These are phyloP conservation scores for Ophiostoma piceae DNA, from an alignment of 2,329 filamentous ascomycete genomes.

Conservation along the genomic window DNA sequence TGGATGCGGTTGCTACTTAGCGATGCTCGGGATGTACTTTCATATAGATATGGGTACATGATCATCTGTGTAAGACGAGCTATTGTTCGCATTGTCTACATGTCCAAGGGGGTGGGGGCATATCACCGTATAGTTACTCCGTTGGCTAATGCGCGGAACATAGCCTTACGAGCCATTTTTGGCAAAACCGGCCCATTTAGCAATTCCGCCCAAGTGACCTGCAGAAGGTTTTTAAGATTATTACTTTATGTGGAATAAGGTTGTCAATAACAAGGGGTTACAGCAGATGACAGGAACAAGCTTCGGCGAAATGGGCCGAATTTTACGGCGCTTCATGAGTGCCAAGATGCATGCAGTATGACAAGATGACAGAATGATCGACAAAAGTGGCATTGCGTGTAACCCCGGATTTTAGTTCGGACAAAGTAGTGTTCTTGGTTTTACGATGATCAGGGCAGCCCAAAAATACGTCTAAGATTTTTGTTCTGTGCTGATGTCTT, in stretches of 20 bases:
- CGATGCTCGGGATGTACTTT: neutral
- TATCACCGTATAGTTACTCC: neutral
- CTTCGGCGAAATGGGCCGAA: conserved; percentile 21
- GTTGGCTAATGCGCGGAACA: neutral
- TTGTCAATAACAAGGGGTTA: neutral
- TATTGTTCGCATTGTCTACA: neutral
- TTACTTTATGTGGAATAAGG: neutral
- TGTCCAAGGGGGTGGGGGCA: neutral
- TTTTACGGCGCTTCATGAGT: neutral
- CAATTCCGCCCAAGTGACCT: neutral
- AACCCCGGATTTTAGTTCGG: neutral
- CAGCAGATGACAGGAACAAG: neutral
- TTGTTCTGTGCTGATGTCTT: neutral
- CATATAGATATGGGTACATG: neutral
- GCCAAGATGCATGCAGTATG: neutral
- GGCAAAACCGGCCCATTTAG: neutral
- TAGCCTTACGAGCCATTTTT: conserved; percentile 3
- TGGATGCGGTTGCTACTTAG: neutral
- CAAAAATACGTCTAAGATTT: neutral
- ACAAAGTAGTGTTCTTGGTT: neutral
- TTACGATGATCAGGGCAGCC: neutral
- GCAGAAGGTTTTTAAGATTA: neutral
- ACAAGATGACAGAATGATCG: conserved; percentile 1
- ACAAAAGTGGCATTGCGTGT: neutral
- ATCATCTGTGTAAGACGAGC: neutral